Percentiles rank a stretch among this genome's conserved stretches.
These are phyloP conservation scores for Posidonia oceanica DNA, from an alignment of 116 monocot species.

Conservation along the genomic window DNA sequence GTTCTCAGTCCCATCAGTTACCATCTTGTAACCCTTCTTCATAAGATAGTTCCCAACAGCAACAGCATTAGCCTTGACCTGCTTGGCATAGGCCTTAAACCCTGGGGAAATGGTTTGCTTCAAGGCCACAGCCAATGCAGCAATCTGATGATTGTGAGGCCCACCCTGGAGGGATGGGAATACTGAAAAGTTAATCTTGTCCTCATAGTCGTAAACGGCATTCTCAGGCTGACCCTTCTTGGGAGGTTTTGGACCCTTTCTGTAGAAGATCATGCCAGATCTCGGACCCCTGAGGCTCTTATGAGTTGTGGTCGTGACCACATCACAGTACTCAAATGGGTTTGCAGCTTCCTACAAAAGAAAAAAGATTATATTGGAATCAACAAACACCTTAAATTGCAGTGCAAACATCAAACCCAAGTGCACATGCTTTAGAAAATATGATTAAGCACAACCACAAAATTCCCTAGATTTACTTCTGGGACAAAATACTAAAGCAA, in stretches of 20 bases:
- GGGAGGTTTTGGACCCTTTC: constrained; percentile 87
- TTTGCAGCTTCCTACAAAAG: constrained; percentile 59
- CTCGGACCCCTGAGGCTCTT: constrained; percentile 87
- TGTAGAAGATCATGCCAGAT: constrained; percentile 94
- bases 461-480: too few species aligned
- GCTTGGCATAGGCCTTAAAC: constrained; percentile 72
- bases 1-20: constrained; percentile 80
- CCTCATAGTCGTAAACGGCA: constrained; percentile 75
- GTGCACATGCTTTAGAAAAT: too few species aligned
- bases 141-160: constrained; percentile 95
- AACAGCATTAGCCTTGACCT: constrained; percentile 67
- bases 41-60: constrained; percentile 63
- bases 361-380: not conserved
- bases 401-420: too few species aligned
- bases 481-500: too few species aligned
- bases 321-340: constrained; percentile 78
- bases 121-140: constrained; percentile 78
- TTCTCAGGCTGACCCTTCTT: constrained; percentile 82
- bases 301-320: constrained; percentile 88
- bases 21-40: constrained; percentile 77
- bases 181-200: constrained; percentile 85
- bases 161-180: constrained; percentile 94
- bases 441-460: too few species aligned
- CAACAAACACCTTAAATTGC: too few species aligned
- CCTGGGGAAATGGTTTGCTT: constrained; percentile 57